These are phyloP conservation scores for Gonapodya prolifera DNA, from an alignment of 192 early-diverging fungal genomes.

Conservation along the genomic window DNA sequence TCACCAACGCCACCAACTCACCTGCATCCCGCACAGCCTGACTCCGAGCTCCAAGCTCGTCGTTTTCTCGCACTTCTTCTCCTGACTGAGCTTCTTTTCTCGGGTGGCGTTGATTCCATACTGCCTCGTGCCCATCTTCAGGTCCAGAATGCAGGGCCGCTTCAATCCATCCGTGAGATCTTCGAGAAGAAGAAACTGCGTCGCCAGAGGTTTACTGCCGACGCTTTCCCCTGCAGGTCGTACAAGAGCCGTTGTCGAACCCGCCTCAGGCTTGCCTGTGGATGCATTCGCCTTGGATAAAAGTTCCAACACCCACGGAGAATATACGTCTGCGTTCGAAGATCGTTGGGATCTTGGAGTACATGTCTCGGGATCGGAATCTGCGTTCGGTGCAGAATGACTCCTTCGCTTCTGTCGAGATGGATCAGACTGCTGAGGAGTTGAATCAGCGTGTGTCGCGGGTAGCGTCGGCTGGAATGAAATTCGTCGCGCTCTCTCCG, in stretches of 20 bases:
- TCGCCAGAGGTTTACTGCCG: too few species aligned
- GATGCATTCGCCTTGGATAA: too few species aligned
- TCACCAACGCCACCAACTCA: slow-evolving; percentile 19
- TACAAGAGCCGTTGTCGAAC: too few species aligned
- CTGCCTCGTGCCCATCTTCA: slow-evolving; percentile 98
- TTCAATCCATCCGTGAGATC: slow-evolving; percentile 83
- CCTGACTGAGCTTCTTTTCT: slow-evolving; percentile 77
- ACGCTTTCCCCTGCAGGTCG: too few species aligned
- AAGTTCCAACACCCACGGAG: too few species aligned
- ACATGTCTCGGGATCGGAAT: too few species aligned
- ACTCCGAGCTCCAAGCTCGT: slow-evolving; percentile 88
- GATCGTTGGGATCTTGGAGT: too few species aligned
- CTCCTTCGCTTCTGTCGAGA: too few species aligned
- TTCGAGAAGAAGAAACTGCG: slow-evolving; percentile 84
- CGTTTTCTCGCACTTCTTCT: slow-evolving; percentile 78
- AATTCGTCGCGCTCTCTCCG: background rate
- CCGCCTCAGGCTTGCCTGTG: too few species aligned
- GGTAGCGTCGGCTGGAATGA: slow-evolving; percentile 47
- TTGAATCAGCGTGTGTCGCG: slow-evolving; percentile 17
- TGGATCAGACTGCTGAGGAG: background rate
- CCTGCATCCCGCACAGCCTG: slow-evolving; percentile 96
- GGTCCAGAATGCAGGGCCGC: slow-evolving; percentile 88
- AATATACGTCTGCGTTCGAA: too few species aligned
- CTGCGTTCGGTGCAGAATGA: too few species aligned
- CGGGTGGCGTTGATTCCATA: slow-evolving; percentile 77